phyloP scores from a whole-genome alignment of 768 basidiomycete genomes.

The Kwoniella shandongensis region DNA sequence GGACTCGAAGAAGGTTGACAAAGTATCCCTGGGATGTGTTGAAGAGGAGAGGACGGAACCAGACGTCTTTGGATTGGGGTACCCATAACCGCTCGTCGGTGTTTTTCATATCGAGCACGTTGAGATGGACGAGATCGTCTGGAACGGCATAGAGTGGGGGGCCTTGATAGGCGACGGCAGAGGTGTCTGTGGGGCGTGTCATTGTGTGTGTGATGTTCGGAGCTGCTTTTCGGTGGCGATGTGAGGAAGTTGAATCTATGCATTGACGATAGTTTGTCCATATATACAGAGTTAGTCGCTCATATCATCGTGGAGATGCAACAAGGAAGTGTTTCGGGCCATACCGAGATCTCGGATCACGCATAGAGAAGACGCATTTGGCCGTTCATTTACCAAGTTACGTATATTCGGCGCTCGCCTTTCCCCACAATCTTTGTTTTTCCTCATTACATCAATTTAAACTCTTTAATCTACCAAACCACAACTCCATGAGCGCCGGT shows the following conservation, averaged over 20 bases:
- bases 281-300: too few relatives aligned
- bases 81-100: slow-evolving; percentile 23
- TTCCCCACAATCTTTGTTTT: too few relatives aligned
- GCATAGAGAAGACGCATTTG: too few relatives aligned
- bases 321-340: too few relatives aligned
- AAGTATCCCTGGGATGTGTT: slow-evolving; percentile 20
- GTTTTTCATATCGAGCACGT: slow-evolving; percentile 18
- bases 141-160: slow-evolving; percentile 19
- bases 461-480: too few relatives aligned
- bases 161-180: slow-evolving; percentile 15
- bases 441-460: too few relatives aligned
- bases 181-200: slow-evolving; percentile 20
- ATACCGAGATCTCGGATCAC: too few relatives aligned
- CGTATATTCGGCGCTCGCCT: too few relatives aligned
- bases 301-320: too few relatives aligned
- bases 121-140: slow-evolving; percentile 17
- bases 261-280: too few relatives aligned
- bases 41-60: slow-evolving; percentile 23
- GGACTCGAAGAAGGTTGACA: slow-evolving; percentile 26
- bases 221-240: background rate
- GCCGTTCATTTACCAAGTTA: too few relatives aligned
- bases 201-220: background rate
- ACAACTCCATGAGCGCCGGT: slow-evolving; percentile 1
- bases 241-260: background rate
- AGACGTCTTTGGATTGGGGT: slow-evolving; percentile 17